Base-by-base conservation (phyloP, 441 rosid genomes). In the Brassica balearica region DNA sequence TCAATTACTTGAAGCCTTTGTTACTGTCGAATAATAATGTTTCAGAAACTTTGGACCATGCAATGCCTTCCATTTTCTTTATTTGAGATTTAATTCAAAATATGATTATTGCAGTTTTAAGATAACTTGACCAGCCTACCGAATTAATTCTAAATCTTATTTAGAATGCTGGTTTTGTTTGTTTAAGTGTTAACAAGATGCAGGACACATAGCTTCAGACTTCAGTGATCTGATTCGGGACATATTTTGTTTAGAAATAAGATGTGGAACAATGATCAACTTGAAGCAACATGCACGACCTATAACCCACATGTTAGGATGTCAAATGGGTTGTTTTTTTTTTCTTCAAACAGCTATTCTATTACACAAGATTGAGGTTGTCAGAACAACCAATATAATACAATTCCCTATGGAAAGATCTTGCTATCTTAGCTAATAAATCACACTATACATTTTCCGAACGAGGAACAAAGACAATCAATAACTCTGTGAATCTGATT, bases 1-100 rank as follows among this genome's bases (percentile, higher is more conserved):
- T 53, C 8, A 53, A 6, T 53, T 53, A 53, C 58, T 14, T 53
- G 58, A 14, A 17, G 60, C 10, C 22, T 55, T 7, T 55, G 60
- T 55, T 55, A 17, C 23, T 55, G 60, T 55, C 23, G 23, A 55
- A 55, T 55, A 55, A 55, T 55, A 55, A 55, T 55, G 23, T 55
- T 55, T 53, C 58, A 6, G 20, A 53, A 53, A 53, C 20, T 53
- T 15, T 53, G 58, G 58, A 53, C 8, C 58, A 15, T 14, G 19
- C 20, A 53, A 1, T 48, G 17, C 56, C 56, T 48, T 48, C 56
- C 56, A 48, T 48, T 48, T 48, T 48, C 56, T 48, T 48, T 48
- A 12, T n/a, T 48, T 48, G 19, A n/a, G 56, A 48, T 48, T 14
- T 48, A 5, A n/a, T 48, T 48, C 22, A 15, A 15, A 53, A 53